These are phyloP conservation scores for Rhodotorula toruloides DNA, from an alignment of 768 basidiomycete species.

Conservation along the genomic window DNA sequence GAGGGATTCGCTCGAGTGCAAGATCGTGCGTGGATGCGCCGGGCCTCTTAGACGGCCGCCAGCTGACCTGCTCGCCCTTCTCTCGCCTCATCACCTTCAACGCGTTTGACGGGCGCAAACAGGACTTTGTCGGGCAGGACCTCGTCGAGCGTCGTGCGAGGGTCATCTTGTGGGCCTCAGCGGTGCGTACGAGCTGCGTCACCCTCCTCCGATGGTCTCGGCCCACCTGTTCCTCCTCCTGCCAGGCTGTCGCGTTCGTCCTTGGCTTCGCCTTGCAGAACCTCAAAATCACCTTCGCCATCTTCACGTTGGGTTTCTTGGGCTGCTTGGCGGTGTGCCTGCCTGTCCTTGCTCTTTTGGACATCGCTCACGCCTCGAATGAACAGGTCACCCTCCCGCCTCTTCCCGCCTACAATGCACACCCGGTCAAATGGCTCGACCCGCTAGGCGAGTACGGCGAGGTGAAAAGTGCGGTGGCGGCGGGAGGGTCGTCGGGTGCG, in stretches of 20 bases:
- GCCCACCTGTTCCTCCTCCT: not conserved
- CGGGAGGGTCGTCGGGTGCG: not conserved
- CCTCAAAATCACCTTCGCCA: not conserved
- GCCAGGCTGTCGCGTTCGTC: conserved; percentile 21
- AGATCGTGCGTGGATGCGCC: conserved; percentile 11
- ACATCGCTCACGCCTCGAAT: not conserved
- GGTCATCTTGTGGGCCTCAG: conserved; percentile 12
- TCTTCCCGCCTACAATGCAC: conserved; percentile 13
- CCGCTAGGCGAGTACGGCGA: conserved; percentile 21
- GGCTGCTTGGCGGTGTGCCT: conserved; percentile 6
- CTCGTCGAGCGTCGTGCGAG: conserved; percentile 8
- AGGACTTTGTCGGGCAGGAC: conserved; percentile 35
- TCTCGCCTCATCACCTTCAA: not conserved
- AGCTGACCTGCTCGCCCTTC: not conserved
- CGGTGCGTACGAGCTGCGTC: not conserved
- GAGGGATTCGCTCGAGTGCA: conserved; percentile 11
- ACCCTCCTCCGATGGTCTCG: not conserved
- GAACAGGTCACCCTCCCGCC: conserved; percentile 20
- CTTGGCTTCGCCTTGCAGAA: conserved; percentile 15
- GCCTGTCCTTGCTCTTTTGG: not conserved
- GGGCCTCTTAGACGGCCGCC: not conserved
- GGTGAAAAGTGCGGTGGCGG: not conserved
- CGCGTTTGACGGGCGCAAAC: not conserved
- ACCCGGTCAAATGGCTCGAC: conserved; percentile 29
- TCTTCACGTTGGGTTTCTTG: conserved; percentile 5